Evolutionary conservation across 2,329 filamentous ascomycete genomes (phyloP).

Genomic region (Fusarium sterilihyphosum): DNA sequence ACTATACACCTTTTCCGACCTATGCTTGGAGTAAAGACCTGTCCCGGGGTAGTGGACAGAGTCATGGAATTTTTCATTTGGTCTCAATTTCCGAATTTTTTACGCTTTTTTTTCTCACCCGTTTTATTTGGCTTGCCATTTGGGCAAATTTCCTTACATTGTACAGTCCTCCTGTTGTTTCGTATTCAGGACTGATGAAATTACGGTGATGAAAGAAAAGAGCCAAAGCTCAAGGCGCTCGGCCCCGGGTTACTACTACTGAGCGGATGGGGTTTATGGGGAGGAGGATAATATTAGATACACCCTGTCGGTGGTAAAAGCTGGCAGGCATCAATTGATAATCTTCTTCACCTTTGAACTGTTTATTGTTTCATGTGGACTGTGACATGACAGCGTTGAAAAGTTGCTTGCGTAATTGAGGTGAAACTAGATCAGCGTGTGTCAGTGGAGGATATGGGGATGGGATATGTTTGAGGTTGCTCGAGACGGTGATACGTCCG

Average conservation of each 20-base stretch:
- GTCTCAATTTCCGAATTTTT: slow-evolving; percentile 12
- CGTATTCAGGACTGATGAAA: slow-evolving; percentile 42
- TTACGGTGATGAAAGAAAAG: slow-evolving; percentile 42
- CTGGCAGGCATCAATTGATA: slow-evolving; percentile 36
- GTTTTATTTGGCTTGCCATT: slow-evolving; percentile 26
- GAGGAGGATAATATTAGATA: slow-evolving; percentile 30
- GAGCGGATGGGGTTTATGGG: slow-evolving; percentile 12
- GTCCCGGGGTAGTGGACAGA: slow-evolving; percentile 14
- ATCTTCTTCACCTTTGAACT: slow-evolving; percentile 31
- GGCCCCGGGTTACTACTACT: neutral
- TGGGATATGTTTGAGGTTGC: slow-evolving; percentile 24
- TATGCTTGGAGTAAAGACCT: slow-evolving; percentile 40
- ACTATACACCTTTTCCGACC: slow-evolving; percentile 24
- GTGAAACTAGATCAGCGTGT: slow-evolving; percentile 28
- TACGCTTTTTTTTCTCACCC: neutral
- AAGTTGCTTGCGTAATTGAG: neutral
- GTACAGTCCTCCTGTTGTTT: slow-evolving; percentile 38
- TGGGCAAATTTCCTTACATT: slow-evolving; percentile 29
- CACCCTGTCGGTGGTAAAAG: slow-evolving; percentile 34
- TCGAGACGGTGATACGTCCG: slow-evolving; percentile 22
- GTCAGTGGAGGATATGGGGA: neutral
- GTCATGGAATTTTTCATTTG: slow-evolving; percentile 23
- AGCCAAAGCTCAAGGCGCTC: slow-evolving; percentile 28
- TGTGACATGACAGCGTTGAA: neutral
- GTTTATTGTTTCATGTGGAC: neutral